phyloP scores from a whole-genome alignment of 2,329 filamentous ascomycete species.

The Cladophialophora psammophila region DNA sequence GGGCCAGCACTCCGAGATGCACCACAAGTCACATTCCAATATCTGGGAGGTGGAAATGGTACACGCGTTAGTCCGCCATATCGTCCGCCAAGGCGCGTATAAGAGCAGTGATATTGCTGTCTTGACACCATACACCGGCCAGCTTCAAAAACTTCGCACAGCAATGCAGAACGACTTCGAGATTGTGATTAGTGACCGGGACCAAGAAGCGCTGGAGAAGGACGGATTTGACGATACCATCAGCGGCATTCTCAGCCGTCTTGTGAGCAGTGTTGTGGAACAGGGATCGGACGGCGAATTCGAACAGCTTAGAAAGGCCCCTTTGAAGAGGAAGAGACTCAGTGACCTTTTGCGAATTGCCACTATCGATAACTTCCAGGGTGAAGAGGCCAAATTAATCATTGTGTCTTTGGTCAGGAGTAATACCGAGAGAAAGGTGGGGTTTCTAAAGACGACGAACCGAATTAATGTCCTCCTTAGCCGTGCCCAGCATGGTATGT shows the following conservation, averaged over 20 bases:
- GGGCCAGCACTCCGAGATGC: conserved; percentile 57
- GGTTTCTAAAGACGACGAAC: conserved; percentile 72
- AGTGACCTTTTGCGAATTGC: too few species aligned
- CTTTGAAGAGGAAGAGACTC: too few species aligned
- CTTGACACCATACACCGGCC: conserved; percentile 75
- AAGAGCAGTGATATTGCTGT: conserved; percentile 70
- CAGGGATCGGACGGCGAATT: too few species aligned
- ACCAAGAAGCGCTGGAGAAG: too few species aligned
- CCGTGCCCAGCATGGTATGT: conserved; percentile 68
- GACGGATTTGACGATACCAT: too few species aligned
- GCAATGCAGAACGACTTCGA: too few species aligned
- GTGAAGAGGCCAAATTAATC: conserved; percentile 77
- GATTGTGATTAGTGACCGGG: too few species aligned
- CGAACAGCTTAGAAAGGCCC: too few species aligned
- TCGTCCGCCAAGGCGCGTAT: conserved; percentile 77
- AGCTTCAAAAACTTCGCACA: too few species aligned
- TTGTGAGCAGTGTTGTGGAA: too few species aligned
- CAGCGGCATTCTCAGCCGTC: too few species aligned
- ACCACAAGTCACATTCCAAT: too few species aligned
- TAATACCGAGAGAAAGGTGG: conserved; percentile 69
- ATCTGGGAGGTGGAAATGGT: conserved; percentile 71
- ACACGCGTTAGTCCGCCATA: conserved; percentile 68
- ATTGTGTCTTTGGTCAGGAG: conserved; percentile 72
- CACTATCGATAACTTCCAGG: conserved; percentile 85
- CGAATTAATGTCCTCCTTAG: conserved; percentile 75